Conservation (phyloP, 768 basidiomycete species). For the Phylloporus sp. region DNA sequence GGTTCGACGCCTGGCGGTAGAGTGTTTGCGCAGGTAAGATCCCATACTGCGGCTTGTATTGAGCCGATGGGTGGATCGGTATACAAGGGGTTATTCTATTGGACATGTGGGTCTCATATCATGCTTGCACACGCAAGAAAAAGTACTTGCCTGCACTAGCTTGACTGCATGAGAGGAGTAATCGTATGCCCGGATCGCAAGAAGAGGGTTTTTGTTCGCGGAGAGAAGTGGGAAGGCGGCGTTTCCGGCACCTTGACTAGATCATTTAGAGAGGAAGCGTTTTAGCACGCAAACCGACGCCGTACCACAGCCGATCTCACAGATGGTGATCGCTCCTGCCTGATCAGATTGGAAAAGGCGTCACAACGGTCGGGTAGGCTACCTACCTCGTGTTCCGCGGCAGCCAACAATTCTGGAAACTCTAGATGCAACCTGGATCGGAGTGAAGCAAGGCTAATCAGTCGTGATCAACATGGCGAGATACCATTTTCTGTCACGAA, state of each 20-base stretch:
- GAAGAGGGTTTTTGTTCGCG: constrained; percentile 75
- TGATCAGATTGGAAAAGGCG: constrained; percentile 28
- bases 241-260: constrained; percentile 79
- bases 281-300: neutral
- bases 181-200: constrained; percentile 79
- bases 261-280: constrained; percentile 2
- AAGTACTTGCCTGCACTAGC: constrained; percentile 66
- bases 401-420: constrained; percentile 80
- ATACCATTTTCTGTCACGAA: constrained; percentile 89
- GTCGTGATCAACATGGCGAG: neutral
- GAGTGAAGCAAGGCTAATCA: neutral
- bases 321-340: constrained; percentile 74
- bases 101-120: neutral
- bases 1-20: constrained; percentile 62
- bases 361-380: neutral
- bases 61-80: constrained; percentile 58
- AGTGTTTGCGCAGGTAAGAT: constrained; percentile 60
- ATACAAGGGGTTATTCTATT: constrained; percentile 70
- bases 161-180: constrained; percentile 87
- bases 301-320: constrained; percentile 89
- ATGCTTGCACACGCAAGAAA: neutral
- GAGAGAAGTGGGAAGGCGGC: constrained; percentile 84
- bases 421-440: constrained; percentile 77
- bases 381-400: constrained; percentile 60
- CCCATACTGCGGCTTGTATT: constrained; percentile 85